A percentile compares a stretch with the other conserved stretches of the same genome.
These are phyloP conservation scores for Pestalotiopsis fici DNA, from an alignment of 2,329 filamentous ascomycete species.

Conservation along the genomic window DNA sequence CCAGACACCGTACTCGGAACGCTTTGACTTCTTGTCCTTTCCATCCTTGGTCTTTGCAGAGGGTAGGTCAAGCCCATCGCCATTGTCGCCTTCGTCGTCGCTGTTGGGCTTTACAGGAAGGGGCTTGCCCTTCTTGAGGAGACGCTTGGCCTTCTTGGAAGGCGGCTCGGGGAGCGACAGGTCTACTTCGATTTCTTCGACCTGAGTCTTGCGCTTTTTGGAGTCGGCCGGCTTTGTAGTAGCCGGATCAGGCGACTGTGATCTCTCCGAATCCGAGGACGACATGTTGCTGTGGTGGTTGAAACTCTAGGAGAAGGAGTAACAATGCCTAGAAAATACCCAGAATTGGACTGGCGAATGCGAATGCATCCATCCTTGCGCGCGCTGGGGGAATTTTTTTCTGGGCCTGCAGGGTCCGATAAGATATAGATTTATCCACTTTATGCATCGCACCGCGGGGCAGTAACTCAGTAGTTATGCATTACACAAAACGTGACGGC, in stretches of 20 bases:
- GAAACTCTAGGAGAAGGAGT: neutral
- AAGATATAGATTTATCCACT: constrained; percentile 25
- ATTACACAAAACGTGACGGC: neutral
- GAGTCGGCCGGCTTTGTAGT: constrained; percentile 14
- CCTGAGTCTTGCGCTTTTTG: constrained; percentile 73
- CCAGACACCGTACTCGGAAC: constrained; percentile 88
- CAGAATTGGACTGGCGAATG: neutral
- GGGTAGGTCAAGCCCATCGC: constrained; percentile 27
- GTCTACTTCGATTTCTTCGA: constrained; percentile 85
- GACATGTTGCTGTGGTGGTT: neutral
- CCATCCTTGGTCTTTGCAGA: constrained; percentile 33
- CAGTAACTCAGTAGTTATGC: neutral
- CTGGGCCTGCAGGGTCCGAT: constrained; percentile 30
- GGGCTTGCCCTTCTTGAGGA: constrained; percentile 80
- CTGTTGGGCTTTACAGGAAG: constrained; percentile 46
- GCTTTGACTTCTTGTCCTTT: constrained; percentile 49
- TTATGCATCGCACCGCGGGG: neutral
- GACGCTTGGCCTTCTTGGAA: constrained; percentile 89
- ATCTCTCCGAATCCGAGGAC: constrained; percentile 12
- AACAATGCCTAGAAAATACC: neutral
- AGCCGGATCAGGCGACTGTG: constrained; percentile 12
- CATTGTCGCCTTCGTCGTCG: constrained; percentile 39
- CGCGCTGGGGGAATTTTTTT: constrained; percentile 24
- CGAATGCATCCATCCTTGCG: neutral
- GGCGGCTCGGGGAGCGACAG: constrained; percentile 86